Evolutionary conservation across 225 moss, liverwort and hornwort genomes (phyloP).

Genomic region (Bryoerythrophyllum caledonicum): DNA sequence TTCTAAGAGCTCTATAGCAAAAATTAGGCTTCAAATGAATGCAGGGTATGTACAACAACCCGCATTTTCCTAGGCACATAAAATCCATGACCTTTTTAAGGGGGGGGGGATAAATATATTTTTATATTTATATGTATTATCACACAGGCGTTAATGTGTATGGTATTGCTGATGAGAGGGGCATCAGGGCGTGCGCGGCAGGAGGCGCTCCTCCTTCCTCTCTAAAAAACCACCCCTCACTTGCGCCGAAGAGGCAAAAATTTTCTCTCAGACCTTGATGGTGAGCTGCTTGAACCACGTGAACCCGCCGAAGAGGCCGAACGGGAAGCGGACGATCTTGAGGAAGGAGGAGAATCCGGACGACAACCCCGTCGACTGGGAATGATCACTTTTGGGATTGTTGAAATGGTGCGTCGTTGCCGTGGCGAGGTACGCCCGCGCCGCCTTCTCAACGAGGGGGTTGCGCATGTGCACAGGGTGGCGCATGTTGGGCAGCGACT

Average conservation of each 20-base stretch:
- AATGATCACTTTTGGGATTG: too few relatives aligned
- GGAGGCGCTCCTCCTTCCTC: conserved; percentile 40
- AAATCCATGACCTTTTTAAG: conserved; percentile 4
- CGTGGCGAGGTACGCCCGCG: conserved; percentile 48
- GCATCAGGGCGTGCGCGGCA: conserved; percentile 54
- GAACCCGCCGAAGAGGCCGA: conserved; percentile 38
- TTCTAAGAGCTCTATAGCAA: conserved; percentile 35
- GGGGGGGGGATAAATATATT: background rate
- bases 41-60: conserved; percentile 27
- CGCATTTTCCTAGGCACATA: conserved; percentile 27
- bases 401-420: conserved; percentile 21
- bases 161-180: conserved; percentile 11
- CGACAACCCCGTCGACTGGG: conserved; percentile 1
- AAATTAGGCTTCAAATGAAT: conserved; percentile 27
- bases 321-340: conserved; percentile 38
- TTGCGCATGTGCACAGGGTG: conserved; percentile 56
- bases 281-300: conserved; percentile 52
- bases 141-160: conserved; percentile 25
- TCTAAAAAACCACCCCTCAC: conserved; percentile 45
- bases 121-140: background rate
- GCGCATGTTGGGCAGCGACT: conserved; percentile 46
- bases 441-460: conserved; percentile 61
- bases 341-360: conserved; percentile 46
- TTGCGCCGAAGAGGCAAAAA: conserved; percentile 38
- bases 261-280: conserved; percentile 39